These are phyloP conservation scores for Monotropa hypopitys DNA, from an alignment of 179 eudicot genomes.

Conservation along the genomic window DNA sequence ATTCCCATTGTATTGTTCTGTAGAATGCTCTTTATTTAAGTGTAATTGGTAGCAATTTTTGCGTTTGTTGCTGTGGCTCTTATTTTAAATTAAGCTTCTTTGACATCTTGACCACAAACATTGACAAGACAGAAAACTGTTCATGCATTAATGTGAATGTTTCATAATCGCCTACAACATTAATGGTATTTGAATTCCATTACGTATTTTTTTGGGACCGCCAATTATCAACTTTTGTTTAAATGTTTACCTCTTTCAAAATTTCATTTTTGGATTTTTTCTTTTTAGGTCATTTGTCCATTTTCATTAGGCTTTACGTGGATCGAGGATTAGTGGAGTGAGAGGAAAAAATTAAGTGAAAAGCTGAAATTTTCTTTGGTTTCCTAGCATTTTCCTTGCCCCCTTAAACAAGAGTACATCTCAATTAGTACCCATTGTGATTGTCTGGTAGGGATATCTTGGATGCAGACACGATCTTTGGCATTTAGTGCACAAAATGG, in stretches of 20 bases:
- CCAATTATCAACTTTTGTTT: not conserved
- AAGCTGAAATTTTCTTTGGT: not conserved
- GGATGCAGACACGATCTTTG: not conserved
- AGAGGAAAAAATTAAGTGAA: not conserved
- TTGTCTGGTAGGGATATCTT: not conserved
- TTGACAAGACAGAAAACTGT: not conserved
- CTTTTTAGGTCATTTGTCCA: not conserved
- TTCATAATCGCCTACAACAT: not conserved
- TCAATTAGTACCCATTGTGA: not conserved
- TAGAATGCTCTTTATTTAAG: not conserved
- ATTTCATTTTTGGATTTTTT: not conserved
- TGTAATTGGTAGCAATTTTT: not conserved
- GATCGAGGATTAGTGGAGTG: not conserved
- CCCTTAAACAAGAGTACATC: not conserved
- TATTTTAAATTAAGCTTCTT: not conserved
- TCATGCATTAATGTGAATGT: not conserved
- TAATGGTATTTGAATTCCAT: not conserved
- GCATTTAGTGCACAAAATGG: not conserved
- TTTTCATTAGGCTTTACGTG: not conserved
- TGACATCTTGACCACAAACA: not conserved
- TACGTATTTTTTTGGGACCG: not conserved
- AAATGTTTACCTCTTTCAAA: not conserved
- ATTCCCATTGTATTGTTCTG: not conserved
- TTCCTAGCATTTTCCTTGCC: not conserved
- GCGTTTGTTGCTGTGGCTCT: not conserved